phyloP scores from a whole-genome alignment of 148 eudicot species.

The Amaranthus palmeri region DNA sequence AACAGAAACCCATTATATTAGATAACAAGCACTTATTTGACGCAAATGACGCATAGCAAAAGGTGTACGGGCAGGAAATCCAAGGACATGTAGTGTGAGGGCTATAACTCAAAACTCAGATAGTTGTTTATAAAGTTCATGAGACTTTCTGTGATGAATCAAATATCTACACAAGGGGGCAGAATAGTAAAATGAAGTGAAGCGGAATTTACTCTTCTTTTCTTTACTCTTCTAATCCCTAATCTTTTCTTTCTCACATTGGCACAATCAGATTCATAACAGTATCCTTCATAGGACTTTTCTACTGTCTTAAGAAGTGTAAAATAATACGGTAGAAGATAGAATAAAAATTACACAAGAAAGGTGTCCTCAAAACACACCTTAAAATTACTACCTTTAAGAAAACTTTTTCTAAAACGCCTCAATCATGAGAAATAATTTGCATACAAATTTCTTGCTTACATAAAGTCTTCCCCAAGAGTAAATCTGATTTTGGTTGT shows the following conservation, averaged over 20 bases:
- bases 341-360: not conserved
- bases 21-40: not conserved
- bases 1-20: constrained; percentile 17
- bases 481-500: not conserved
- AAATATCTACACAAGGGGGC: too few relatives aligned
- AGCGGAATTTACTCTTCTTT: too few relatives aligned
- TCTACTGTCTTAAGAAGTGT: not conserved
- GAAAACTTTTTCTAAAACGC: too few relatives aligned
- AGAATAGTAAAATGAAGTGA: too few relatives aligned
- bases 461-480: not conserved
- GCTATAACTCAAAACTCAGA: not conserved
- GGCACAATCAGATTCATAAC: not conserved
- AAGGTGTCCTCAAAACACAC: not conserved
- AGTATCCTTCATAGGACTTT: not conserved
- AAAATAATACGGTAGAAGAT: not conserved
- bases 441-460: not conserved
- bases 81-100: not conserved
- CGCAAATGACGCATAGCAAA: not conserved
- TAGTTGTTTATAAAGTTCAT: not conserved
- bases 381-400: too few relatives aligned
- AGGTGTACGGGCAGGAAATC: constrained; percentile 1
- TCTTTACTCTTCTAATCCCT: too few relatives aligned
- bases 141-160: too few relatives aligned
- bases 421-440: too few relatives aligned
- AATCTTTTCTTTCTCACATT: too few relatives aligned